Conservation (phyloP, 2,329 filamentous ascomycete species). For the Tothia fuscella region DNA sequence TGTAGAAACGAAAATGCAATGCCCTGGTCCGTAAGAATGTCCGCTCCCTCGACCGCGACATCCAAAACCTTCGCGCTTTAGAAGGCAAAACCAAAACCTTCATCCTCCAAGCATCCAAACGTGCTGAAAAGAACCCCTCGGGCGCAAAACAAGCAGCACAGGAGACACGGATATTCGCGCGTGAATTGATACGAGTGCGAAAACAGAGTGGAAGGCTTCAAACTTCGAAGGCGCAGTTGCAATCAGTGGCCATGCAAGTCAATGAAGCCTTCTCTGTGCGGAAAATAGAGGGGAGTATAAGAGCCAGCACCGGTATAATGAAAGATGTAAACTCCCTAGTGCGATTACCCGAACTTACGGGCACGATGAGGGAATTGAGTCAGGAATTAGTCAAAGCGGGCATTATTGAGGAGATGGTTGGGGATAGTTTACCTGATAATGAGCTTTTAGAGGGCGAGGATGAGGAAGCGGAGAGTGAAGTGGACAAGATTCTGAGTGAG, state of each 20-base stretch:
- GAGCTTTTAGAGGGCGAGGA: conserved; percentile 59
- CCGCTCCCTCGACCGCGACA: conserved; percentile 90
- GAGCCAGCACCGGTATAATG: conserved; percentile 83
- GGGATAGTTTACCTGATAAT: conserved; percentile 66
- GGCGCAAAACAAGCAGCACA: conserved; percentile 66
- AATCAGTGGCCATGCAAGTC: conserved; percentile 93
- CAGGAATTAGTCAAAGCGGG: conserved; percentile 86
- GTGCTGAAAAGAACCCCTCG: conserved; percentile 50
- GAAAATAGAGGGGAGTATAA: conserved; percentile 89
- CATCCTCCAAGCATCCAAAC: conserved; percentile 67
- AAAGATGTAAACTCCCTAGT: conserved; percentile 87
- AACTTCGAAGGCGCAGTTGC: conserved; percentile 83
- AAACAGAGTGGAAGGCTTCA: conserved; percentile 62
- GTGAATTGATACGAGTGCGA: conserved; percentile 73
- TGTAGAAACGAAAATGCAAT: conserved; percentile 94
- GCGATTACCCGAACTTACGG: conserved; percentile 70
- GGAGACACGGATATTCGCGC: conserved; percentile 79
- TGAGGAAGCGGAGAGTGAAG: conserved; percentile 68
- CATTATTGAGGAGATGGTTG: conserved; percentile 96
- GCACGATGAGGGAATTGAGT: conserved; percentile 79
- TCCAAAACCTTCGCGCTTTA: conserved; percentile 61
- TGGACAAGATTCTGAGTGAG: conserved; percentile 87
- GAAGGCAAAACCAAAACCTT: conserved; percentile 66
- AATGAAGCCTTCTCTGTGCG: conserved; percentile 90
- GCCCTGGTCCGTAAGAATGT: conserved; percentile 77